Evolutionary conservation across 23 red algal genomes (phyloP), one percentile per base, ranked within the genome.

Genomic region (Gracilariopsis chorda): DNA sequence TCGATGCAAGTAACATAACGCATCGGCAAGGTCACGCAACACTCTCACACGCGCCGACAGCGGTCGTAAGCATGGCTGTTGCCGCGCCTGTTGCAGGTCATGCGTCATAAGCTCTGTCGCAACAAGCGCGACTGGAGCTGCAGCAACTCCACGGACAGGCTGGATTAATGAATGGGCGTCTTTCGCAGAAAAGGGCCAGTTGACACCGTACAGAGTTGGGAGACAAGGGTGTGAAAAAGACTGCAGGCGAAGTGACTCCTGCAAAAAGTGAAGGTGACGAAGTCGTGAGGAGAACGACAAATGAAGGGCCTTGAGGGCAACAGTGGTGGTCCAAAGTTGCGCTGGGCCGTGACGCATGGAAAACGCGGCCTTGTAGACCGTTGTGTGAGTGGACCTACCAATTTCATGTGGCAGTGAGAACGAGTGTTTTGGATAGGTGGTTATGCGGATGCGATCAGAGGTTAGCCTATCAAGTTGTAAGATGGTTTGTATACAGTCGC

Each of bases 181-280:
- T 37, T 73, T 73, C 39, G 47, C 67, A 2, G 67, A 21, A 23
- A 73, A 80, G 14, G 76, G 76, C 76, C 76, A 80, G 17, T 58
- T 35, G 52, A 58, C 52, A 57, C 76, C 76, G 24, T 80, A 80
- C 23, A 80, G 55, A 1, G 52, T 80, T 12, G 76, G 76, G 40
- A 80, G 52, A 59, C 76, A 80, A 2, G 76, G 52, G 20, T 80
- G 76, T 2, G 48, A 57, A 57, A 80, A 80, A 10, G 76, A 57
- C 32, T 59, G 76, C 1, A 80, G 76, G 46, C 76, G 76, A n/a
- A 80, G 76, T 7, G 76, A 80, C 55, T 80, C 76, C 48, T 80
- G 48, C 28, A 80, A 29, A 58, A 80, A 80, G 32, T 73, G 20
- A 73, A 73, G 67, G 28, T 73, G 47, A 11, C 67, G 67, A 13